Evolutionary conservation across 768 basidiomycete species (phyloP).

Genomic region (Auriscalpium vulgare): DNA sequence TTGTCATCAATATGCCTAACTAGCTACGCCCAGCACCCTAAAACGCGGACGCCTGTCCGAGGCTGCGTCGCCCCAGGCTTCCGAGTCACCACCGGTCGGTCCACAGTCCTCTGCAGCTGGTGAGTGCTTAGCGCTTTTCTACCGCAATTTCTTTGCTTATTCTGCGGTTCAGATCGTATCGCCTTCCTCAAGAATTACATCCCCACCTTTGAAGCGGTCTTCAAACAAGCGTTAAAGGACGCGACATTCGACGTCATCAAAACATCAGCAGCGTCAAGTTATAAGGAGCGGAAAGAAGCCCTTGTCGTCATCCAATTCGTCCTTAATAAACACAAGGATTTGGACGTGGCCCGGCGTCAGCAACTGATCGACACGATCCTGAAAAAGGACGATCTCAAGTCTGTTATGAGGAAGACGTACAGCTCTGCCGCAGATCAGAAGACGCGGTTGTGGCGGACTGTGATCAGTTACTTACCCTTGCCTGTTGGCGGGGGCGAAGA

Average conservation of each 20-base stretch:
- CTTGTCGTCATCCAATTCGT: not conserved
- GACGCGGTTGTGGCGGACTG: no score
- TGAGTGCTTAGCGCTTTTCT: no score
- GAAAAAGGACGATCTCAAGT: not conserved
- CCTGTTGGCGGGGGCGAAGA: not conserved
- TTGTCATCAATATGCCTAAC: no score
- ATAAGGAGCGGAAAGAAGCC: not conserved
- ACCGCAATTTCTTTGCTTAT: no score
- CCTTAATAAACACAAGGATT: not conserved
- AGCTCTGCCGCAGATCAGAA: no score
- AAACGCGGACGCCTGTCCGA: not conserved
- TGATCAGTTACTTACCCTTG: no score
- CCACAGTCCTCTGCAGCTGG: not conserved
- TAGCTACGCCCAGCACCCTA: no score
- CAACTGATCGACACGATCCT: not conserved
- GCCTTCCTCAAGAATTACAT: not conserved
- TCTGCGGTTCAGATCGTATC: not conserved
- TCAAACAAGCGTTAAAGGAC: not conserved
- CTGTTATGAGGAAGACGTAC: no score
- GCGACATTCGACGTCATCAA: not conserved
- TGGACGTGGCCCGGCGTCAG: not conserved
- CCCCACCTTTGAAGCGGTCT: not conserved
- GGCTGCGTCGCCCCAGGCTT: not conserved
- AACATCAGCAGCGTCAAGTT: not conserved
- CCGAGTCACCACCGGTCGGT: no score